These are phyloP conservation scores for Mycena alexandri DNA, from an alignment of 768 basidiomycete genomes.

Conservation along the genomic window DNA sequence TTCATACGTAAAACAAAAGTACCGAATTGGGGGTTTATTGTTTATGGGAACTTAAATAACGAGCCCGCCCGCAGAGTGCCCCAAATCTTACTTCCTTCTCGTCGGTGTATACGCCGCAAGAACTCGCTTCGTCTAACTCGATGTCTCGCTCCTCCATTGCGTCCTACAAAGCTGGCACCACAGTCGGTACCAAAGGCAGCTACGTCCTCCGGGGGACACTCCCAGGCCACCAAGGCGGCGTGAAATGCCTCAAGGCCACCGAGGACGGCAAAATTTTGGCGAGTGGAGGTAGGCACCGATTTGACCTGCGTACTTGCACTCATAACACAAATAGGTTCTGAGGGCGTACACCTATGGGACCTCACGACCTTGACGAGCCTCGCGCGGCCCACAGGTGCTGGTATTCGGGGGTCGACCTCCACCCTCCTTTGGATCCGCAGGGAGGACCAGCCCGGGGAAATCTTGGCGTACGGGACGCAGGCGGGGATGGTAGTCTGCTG, in stretches of 20 bases:
- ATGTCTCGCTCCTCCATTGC: too few relatives aligned
- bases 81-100: too few relatives aligned
- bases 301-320: neutral
- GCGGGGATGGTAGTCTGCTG: conserved; percentile 28
- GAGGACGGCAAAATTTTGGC: conserved; percentile 24
- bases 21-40: too few relatives aligned
- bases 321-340: conserved; percentile 7
- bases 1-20: too few relatives aligned
- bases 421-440: conserved; percentile 25
- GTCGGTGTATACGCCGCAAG: too few relatives aligned
- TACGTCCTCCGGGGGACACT: neutral
- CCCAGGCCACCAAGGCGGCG: neutral
- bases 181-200: neutral
- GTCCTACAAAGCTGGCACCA: neutral
- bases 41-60: too few relatives aligned
- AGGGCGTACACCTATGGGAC: conserved; percentile 24
- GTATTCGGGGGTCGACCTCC: conserved; percentile 24
- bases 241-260: neutral
- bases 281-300: conserved; percentile 20
- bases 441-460: conserved; percentile 30
- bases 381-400: neutral
- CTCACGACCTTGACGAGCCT: neutral
- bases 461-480: conserved; percentile 30
- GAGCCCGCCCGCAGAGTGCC: too few relatives aligned
- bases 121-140: too few relatives aligned